Evolutionary conservation across 1,284 basidiomycete species (phyloP).

Genomic region (Heterobasidion occidentale): DNA sequence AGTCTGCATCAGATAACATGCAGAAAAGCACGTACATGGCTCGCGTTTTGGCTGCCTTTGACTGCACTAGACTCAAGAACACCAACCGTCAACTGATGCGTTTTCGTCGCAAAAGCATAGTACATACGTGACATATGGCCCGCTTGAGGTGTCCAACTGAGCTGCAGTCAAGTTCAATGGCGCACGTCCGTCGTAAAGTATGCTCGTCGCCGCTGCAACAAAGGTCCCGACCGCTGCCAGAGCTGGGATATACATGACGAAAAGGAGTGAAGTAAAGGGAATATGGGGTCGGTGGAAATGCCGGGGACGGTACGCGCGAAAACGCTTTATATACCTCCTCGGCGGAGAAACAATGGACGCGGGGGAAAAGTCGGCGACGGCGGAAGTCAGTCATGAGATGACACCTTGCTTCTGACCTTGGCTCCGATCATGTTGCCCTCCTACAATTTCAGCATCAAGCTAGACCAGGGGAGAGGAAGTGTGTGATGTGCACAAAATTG

Average conservation of each 20-base stretch:
- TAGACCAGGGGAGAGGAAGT: too few species aligned
- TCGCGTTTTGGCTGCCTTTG: conserved; percentile 40
- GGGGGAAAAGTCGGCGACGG: too few species aligned
- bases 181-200: conserved; percentile 50
- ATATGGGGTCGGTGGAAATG: too few species aligned
- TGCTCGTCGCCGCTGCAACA: conserved; percentile 20
- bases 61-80: conserved; percentile 30
- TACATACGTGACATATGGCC: conserved; percentile 44
- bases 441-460: too few species aligned
- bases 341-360: too few species aligned
- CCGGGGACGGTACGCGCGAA: too few species aligned
- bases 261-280: too few species aligned
- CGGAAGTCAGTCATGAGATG: too few species aligned
- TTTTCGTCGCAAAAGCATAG: not conserved
- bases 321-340: too few species aligned
- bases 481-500: too few species aligned
- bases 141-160: conserved; percentile 36
- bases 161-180: conserved; percentile 31
- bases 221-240: not conserved
- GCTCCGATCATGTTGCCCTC: too few species aligned
- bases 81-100: not conserved
- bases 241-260: not conserved
- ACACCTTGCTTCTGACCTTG: too few species aligned
- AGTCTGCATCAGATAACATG: not conserved
- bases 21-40: conserved; percentile 26